Conservation (phyloP, 805 yeast genomes). For the Lipomyces spencermartinsiae region DNA sequence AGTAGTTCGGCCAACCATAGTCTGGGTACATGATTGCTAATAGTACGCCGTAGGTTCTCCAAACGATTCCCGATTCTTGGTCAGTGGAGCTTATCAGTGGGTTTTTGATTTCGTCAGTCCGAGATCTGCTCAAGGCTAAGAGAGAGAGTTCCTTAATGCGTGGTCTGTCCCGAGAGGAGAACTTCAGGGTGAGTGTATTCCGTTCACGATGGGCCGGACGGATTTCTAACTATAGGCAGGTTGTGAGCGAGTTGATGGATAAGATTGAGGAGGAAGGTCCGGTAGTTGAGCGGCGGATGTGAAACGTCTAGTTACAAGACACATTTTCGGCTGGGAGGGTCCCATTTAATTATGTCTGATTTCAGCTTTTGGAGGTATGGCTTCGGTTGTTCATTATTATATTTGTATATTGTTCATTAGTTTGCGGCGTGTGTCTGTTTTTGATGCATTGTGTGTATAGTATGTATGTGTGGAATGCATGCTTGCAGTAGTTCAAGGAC, state of each 20-base stretch:
- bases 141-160: constrained; percentile 35
- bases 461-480: neutral
- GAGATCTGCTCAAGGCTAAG: constrained; percentile 32
- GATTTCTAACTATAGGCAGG: constrained; percentile 13
- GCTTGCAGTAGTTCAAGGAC: no score
- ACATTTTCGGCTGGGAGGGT: neutral
- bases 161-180: constrained; percentile 39
- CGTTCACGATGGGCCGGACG: neutral
- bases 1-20: neutral
- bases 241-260: constrained; percentile 36
- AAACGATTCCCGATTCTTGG: constrained; percentile 45
- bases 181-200: constrained; percentile 23
- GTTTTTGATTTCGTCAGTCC: constrained; percentile 38
- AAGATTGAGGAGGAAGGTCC: constrained; percentile 35
- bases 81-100: constrained; percentile 44
- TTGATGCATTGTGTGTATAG: neutral
- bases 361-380: neutral
- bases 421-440: neutral
- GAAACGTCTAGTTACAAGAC: neutral
- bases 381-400: neutral
- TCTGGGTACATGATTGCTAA: neutral
- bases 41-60: constrained; percentile 32
- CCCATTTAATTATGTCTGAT: neutral
- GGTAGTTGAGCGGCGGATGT: constrained; percentile 35
- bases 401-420: neutral